Base-by-base conservation (phyloP, 129 eudicot species). In the Artemisia argyi region DNA sequence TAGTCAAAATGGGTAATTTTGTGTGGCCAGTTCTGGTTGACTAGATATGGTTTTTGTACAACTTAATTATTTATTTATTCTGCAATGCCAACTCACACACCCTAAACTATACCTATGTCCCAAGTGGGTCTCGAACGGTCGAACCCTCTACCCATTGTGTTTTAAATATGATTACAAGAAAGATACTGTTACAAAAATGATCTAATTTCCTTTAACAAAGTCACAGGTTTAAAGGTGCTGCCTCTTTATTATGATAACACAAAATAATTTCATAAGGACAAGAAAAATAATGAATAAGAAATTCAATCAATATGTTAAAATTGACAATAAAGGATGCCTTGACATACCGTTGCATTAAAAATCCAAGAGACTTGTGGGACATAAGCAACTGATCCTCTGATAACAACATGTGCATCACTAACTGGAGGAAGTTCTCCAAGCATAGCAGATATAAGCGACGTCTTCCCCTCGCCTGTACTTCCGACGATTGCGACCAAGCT, bases 341-440 rank as follows among this genome's bases (percentile, higher is more conserved):
- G 46, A 71, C 97, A 80, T 75, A 94, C 97, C 5, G 98, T 94
- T 66, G 97, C 98, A 76, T 94, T 94, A 78, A 90, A 94, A 71
- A 94, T 94, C 97, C 98, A 94, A 1, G 98, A 94, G 49, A 90
- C 87, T 78, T 94, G 98, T 44, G 98, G 97, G 73, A 94, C 97
- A 81, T 94, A 94, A 62, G 98, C 98, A 71, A 86, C 93, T 12
- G 87, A 59, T 74, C 98, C 98, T 88, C 96, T 87, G 56, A 94
- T 81, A 63, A 69, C 76, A 53, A 91, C 93, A 70, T 71, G 81
- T 64, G 96, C 76, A 79, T 84, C 83, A 26, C 83, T 82, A 17
- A 86, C 73, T 4, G 97, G 82, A 66, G 98, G 97, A 73, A 94
- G 86, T 85, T 94, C 98, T 51, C 98, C 96, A 65, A 94, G 96